Conservation (phyloP, 768 basidiomycete species). For the Lentinus tigrinus region DNA sequence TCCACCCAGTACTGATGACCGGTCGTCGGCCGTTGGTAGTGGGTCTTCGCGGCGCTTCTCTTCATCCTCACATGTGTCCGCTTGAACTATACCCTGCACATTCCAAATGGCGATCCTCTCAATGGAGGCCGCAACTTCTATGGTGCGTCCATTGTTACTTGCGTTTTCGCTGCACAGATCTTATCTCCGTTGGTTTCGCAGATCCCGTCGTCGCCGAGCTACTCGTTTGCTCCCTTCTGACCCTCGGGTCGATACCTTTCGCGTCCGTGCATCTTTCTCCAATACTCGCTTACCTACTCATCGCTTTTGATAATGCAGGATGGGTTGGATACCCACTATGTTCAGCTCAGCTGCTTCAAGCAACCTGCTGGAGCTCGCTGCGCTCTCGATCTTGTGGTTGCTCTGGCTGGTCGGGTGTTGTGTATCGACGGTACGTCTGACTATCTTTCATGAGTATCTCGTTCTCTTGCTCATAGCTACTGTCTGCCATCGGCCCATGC, state of each 20-base stretch:
- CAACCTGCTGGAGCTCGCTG: slow-evolving; percentile 22
- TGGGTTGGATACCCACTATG: slow-evolving; percentile 48
- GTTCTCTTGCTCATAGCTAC: neutral
- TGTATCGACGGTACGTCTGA: slow-evolving; percentile 23
- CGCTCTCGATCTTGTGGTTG: slow-evolving; percentile 24
- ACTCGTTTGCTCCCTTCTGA: slow-evolving; percentile 26
- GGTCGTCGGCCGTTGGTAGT: slow-evolving; percentile 7
- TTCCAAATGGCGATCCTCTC: slow-evolving; percentile 27
- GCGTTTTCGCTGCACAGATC: neutral
- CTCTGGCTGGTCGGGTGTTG: slow-evolving; percentile 31
- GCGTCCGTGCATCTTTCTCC: slow-evolving; percentile 20
- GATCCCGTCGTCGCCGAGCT: slow-evolving; percentile 31
- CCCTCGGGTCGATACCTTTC: slow-evolving; percentile 19
- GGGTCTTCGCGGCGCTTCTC: slow-evolving; percentile 24
- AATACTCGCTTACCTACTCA: neutral
- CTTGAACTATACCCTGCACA: slow-evolving; percentile 27
- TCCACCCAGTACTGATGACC: neutral
- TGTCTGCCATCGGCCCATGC: neutral
- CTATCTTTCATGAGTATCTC: neutral
- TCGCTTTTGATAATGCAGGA: neutral
- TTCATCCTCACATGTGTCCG: slow-evolving; percentile 24
- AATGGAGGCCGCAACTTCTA: slow-evolving; percentile 30
- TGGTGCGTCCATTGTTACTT: slow-evolving; percentile 2
- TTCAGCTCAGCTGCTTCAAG: slow-evolving; percentile 1
- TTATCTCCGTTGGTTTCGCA: slow-evolving; percentile 1